Percentiles rank a stretch among this genome's conserved stretches.
These are phyloP conservation scores for Lactarius tabidus DNA, from an alignment of 768 basidiomycete genomes.

Conservation along the genomic window DNA sequence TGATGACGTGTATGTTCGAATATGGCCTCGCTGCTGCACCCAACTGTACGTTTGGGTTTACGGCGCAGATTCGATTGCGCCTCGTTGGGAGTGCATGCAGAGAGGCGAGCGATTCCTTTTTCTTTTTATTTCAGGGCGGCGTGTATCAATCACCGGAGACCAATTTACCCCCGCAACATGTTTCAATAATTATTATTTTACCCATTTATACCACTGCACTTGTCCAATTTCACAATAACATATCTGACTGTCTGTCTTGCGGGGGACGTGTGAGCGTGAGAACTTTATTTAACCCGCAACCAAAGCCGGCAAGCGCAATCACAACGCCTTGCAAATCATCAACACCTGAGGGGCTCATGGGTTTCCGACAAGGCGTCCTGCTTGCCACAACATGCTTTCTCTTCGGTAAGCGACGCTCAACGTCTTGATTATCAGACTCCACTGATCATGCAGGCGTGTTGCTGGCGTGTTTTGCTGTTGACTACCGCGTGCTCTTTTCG, in stretches of 20 bases:
- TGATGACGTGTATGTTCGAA: conserved; percentile 9
- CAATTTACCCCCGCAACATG: conserved; percentile 26
- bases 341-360: conserved; percentile 47
- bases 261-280: conserved; percentile 6
- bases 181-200: conserved; percentile 24
- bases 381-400: conserved; percentile 87
- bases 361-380: conserved; percentile 86
- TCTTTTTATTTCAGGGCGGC: conserved; percentile 10
- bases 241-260: neutral
- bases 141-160: conserved; percentile 21
- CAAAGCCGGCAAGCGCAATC: neutral
- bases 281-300: conserved; percentile 1
- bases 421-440: neutral
- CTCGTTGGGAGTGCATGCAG: conserved; percentile 12
- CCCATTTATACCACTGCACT: conserved; percentile 25
- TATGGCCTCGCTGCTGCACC: neutral
- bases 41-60: conserved; percentile 1
- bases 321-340: neutral
- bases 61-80: conserved; percentile 2
- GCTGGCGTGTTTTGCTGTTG: conserved; percentile 83
- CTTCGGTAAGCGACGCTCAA: conserved; percentile 53
- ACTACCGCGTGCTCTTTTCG: conserved; percentile 78
- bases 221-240: neutral
- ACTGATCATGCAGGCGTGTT: conserved; percentile 53
- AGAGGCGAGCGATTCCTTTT: neutral